A percentile compares a stretch with the other conserved stretches of the same genome.
Evolutionary conservation across 2,329 filamentous ascomycete species (phyloP).

Genomic region (Claviceps pazoutovae): DNA sequence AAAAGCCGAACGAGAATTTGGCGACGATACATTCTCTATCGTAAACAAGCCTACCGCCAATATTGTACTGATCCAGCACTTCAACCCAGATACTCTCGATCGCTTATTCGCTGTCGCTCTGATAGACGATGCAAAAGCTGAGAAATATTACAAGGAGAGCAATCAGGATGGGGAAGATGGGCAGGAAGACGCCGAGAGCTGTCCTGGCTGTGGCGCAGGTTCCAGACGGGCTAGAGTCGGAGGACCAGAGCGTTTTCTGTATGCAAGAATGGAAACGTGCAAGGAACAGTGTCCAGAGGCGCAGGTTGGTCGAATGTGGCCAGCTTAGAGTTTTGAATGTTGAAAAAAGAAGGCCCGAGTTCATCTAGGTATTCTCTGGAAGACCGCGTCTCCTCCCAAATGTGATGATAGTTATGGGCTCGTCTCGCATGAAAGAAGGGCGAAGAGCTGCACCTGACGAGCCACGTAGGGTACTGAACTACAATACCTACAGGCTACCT

Average conservation of each 20-base stretch:
- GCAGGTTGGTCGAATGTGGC: neutral
- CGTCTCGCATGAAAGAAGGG: too few relatives aligned
- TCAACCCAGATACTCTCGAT: neutral
- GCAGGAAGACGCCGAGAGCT: neutral
- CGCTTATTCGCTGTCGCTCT: conserved; percentile 7
- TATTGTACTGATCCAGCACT: too few relatives aligned
- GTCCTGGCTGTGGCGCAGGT: conserved; percentile 3
- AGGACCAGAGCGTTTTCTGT: conserved; percentile 3
- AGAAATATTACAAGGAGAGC: conserved; percentile 4
- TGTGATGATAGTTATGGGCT: too few relatives aligned
- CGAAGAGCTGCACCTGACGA: too few relatives aligned
- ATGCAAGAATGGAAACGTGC: conserved; percentile 2
- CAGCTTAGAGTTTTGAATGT: too few relatives aligned
- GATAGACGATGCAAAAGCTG: conserved; percentile 4
- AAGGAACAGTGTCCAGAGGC: conserved; percentile 1
- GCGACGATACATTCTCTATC: too few relatives aligned
- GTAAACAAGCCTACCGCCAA: too few relatives aligned
- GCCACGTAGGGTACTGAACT: too few relatives aligned
- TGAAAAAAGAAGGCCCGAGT: neutral
- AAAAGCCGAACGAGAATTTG: too few relatives aligned
- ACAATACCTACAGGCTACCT: too few relatives aligned
- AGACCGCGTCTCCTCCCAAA: too few relatives aligned
- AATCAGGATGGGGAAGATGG: conserved; percentile 3
- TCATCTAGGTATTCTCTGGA: too few relatives aligned
- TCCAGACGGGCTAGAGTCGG: neutral